Evolutionary conservation across 306 rosid genomes (phyloP).

Genomic region (Heteromeles arbutifolia): DNA sequence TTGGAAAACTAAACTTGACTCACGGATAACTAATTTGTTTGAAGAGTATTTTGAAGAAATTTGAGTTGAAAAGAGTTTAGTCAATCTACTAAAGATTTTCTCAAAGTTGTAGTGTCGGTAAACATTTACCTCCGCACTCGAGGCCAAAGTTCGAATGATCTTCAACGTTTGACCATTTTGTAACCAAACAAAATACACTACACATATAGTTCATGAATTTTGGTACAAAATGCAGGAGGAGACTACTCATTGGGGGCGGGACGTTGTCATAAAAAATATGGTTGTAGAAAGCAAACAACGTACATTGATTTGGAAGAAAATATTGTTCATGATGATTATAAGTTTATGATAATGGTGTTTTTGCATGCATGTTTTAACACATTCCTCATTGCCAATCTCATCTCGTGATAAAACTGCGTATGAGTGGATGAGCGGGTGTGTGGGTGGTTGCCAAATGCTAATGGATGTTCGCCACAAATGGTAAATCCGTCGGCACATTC

Average conservation of each 20-base stretch:
- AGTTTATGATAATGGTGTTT: slow-evolving; percentile 26
- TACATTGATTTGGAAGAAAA: neutral
- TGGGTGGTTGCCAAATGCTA: slow-evolving; percentile 6
- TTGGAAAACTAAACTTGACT: neutral
- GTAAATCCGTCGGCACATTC: slow-evolving; percentile 1
- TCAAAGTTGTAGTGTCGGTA: no score
- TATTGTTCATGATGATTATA: neutral
- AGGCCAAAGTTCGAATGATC: neutral
- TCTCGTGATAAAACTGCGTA: neutral
- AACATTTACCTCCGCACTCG: neutral
- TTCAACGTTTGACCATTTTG: neutral
- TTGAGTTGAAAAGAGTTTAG: neutral
- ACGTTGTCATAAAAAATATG: neutral
- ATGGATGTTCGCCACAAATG: slow-evolving; percentile 9
- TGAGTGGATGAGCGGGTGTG: neutral
- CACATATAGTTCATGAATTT: neutral
- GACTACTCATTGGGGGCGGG: neutral
- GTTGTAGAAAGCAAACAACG: neutral
- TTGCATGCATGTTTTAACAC: slow-evolving; percentile 30
- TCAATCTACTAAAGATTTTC: no score
- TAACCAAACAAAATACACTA: neutral
- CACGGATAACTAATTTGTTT: neutral
- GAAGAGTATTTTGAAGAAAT: neutral
- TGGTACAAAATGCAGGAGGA: neutral
- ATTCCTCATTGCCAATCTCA: slow-evolving; percentile 1